Percentiles rank a stretch among this genome's conserved stretches.
phyloP scores from a whole-genome alignment of 179 eudicot species.

The Carnegiea gigantea region DNA sequence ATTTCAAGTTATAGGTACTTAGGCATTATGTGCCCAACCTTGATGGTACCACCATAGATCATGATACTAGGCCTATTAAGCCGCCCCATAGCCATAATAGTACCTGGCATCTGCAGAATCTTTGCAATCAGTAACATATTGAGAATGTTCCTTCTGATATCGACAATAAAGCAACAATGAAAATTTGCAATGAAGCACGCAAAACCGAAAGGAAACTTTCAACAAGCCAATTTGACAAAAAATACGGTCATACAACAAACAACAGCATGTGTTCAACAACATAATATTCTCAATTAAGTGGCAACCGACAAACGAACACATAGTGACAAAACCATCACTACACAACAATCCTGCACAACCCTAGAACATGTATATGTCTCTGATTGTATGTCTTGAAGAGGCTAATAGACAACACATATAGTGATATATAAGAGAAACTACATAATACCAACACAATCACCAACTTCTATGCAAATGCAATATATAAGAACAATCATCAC shows the following conservation, averaged over 20 bases:
- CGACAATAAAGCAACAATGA: background rate
- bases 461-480: too few relatives aligned
- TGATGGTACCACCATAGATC: conserved; percentile 81
- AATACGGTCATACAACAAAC: background rate
- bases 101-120: conserved; percentile 71
- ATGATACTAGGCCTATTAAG: conserved; percentile 78
- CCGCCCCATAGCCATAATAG: conserved; percentile 88
- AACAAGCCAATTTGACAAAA: background rate
- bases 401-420: background rate
- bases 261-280: background rate
- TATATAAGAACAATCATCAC: too few relatives aligned
- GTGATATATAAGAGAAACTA: too few relatives aligned
- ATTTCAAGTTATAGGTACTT: background rate
- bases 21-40: conserved; percentile 36
- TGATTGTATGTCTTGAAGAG: background rate
- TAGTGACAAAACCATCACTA: too few relatives aligned
- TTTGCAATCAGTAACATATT: conserved; percentile 1
- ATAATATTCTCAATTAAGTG: too few relatives aligned
- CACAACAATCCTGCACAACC: background rate
- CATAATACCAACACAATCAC: too few relatives aligned
- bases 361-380: background rate
- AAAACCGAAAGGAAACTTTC: background rate
- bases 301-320: too few relatives aligned
- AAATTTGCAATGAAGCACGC: background rate
- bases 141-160: background rate